Base-by-base conservation (phyloP, 2,329 filamentous ascomycete species). In the Aspergillus sp. region DNA sequence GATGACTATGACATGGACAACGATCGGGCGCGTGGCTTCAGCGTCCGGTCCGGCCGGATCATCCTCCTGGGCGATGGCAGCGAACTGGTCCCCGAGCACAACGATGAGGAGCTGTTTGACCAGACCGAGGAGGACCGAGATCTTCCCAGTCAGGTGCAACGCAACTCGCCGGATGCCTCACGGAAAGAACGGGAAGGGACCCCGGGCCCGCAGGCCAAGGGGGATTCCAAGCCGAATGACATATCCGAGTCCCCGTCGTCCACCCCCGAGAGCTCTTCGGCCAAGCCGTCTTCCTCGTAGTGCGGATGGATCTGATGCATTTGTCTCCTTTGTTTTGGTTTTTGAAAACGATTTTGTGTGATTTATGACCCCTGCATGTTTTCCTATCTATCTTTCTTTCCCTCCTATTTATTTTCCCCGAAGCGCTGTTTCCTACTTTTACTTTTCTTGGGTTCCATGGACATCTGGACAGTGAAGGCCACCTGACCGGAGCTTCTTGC, bases 41-140 rank as follows among this genome's bases (percentile, higher is more conserved):
- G 87, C 71, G 88, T 88, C 71, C 84, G 85, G 72, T 77, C 79
- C 54, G 91, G 91, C 63, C 87, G 92, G 65, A 91, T 97, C 72
- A 97, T 97, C 73, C 87, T 96, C 70, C 84, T 99, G 63, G 92
- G 93, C 62, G 92, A 97, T 78, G 94, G 93, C 66, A 96, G 91
- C 67, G 92, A 97, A 79, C 85, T 96, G 71, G 80, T 92, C 67
- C 91, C 90, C 63, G 91, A 94, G 74, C 88, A 88, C 70, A 87
- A 91, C 73, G 91, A 97, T 69, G 86, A 88, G 59, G 91, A 96
- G 66, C 93, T 96, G 87, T 96, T 97, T 75, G 91, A 97, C 72
- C 87, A 91, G 65, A 88, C 91, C 70, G 90, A 95, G 68, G 83
- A 86, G 64, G 89, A 95, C 68, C 89, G 90, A 71, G 91, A 96